Evolutionary conservation across 164 flowering plant genomes (phyloP).

Genomic region (grape (Vitis vinifera)): DNA sequence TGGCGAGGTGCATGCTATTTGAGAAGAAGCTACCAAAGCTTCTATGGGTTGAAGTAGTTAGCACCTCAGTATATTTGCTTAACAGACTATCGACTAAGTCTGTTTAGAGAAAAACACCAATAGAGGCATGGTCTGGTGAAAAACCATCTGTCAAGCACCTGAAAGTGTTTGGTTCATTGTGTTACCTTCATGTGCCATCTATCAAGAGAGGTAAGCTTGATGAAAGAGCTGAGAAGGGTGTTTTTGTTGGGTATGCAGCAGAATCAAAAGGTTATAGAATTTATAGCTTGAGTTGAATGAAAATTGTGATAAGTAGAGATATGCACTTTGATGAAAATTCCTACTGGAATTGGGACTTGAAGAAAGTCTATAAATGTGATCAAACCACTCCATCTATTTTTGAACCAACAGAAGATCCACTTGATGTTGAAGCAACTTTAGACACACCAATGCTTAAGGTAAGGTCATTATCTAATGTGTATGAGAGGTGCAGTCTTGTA

Average conservation of each 20-base stretch:
- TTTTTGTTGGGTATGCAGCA: neutral
- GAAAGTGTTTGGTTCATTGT: slow-evolving; percentile 6
- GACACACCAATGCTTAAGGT: too few species aligned
- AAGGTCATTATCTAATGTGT: too few species aligned
- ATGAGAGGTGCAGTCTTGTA: too few species aligned
- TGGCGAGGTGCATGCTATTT: neutral
- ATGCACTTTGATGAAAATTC: neutral
- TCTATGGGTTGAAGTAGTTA: neutral
- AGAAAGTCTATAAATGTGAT: too few species aligned
- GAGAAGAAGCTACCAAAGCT: neutral
- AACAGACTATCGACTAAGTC: neutral
- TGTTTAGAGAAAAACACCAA: neutral
- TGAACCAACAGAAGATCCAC: too few species aligned
- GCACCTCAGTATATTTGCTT: neutral
- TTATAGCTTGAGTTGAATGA: neutral
- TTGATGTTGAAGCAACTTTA: too few species aligned
- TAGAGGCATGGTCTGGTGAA: neutral
- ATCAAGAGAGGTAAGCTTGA: neutral
- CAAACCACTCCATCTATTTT: too few species aligned
- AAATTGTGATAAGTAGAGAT: slow-evolving; percentile 1
- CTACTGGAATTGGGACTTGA: neutral
- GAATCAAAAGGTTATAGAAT: slow-evolving; percentile 4
- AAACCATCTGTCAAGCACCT: neutral
- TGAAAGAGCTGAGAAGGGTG: neutral
- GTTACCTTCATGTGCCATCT: neutral